These are phyloP conservation scores for Penicillium sp. DNA, from an alignment of 2,329 filamentous ascomycete genomes.

Conservation along the genomic window DNA sequence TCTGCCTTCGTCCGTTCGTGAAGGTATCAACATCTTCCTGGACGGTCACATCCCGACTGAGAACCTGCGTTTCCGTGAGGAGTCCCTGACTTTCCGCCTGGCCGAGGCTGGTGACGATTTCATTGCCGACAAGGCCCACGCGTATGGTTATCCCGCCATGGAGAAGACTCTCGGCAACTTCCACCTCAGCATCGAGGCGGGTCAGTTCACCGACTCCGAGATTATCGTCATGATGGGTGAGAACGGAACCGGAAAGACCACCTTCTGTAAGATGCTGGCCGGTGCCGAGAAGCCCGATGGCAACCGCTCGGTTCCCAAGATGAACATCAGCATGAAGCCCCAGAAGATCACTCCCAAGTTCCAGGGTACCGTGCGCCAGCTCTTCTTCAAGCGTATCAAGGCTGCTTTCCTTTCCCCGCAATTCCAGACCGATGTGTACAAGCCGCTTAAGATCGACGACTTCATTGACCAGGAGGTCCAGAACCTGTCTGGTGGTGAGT, in stretches of 20 bases:
- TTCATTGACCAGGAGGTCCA: conserved; percentile 99
- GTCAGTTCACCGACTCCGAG: conserved; percentile 95
- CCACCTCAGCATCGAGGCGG: conserved; percentile 78
- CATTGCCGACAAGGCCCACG: conserved; percentile 79
- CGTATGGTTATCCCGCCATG: conserved; percentile 88
- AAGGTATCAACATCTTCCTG: conserved; percentile 99
- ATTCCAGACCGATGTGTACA: conserved; percentile 99
- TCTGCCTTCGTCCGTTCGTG: conserved; percentile 90
- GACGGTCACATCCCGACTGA: conserved; percentile 98
- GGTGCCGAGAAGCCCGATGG: conserved; percentile 91
- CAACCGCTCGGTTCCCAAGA: conserved; percentile 77
- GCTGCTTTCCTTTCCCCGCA: conserved; percentile 93
- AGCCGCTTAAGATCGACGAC: conserved; percentile 97
- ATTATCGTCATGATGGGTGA: conserved; percentile 99
- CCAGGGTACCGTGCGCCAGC: conserved; percentile 91
- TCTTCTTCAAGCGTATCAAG: conserved; percentile 99
- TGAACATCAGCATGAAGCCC: conserved; percentile 99
- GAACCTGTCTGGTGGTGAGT: conserved; percentile 97
- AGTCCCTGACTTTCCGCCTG: conserved; percentile 94
- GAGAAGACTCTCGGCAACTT: conserved; percentile 91
- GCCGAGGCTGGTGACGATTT: conserved; percentile 89
- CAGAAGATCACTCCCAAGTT: conserved; percentile 99
- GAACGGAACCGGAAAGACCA: conserved; percentile 99
- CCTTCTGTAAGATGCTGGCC: conserved; percentile 95
- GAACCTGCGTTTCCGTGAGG: conserved; percentile 97